Evolutionary conservation across 108 stramenopile genomes (phyloP).

Genomic region (Pseudonitzschia multistriata): DNA sequence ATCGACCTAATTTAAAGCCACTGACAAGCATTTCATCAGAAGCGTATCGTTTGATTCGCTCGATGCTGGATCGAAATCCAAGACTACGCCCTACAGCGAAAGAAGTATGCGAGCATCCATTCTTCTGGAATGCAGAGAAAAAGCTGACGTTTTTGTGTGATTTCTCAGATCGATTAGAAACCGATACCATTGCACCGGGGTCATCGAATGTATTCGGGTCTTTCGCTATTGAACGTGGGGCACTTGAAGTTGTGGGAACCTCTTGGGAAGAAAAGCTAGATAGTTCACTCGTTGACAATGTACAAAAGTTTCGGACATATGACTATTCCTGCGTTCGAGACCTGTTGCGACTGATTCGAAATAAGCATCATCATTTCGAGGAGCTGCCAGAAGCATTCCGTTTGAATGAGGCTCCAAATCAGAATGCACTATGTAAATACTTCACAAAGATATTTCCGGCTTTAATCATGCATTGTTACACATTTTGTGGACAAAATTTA

Average conservation of each 20-base stretch:
- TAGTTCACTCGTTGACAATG: slow-evolving; percentile 71
- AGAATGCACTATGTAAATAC: slow-evolving; percentile 72
- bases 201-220: slow-evolving; percentile 7
- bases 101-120: slow-evolving; percentile 90
- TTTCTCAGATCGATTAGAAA: slow-evolving; percentile 88
- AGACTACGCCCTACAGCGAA: slow-evolving; percentile 79
- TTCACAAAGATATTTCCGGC: slow-evolving; percentile 79
- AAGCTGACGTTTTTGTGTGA: slow-evolving; percentile 88
- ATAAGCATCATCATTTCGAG: slow-evolving; percentile 94
- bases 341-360: slow-evolving; percentile 87
- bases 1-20: slow-evolving; percentile 59
- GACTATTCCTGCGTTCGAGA: slow-evolving; percentile 89
- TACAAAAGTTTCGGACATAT: slow-evolving; percentile 84
- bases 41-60: slow-evolving; percentile 76
- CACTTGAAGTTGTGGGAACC: slow-evolving; percentile 76
- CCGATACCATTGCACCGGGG: slow-evolving; percentile 29
- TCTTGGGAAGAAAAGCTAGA: slow-evolving; percentile 88
- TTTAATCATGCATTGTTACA: slow-evolving; percentile 90
- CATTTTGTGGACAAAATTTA: slow-evolving; percentile 51
- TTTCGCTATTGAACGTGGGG: slow-evolving; percentile 79
- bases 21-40: slow-evolving; percentile 70
- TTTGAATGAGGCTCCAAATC: slow-evolving; percentile 41
- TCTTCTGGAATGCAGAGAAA: slow-evolving; percentile 82
- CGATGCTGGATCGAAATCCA: slow-evolving; percentile 84
- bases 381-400: slow-evolving; percentile 77